phyloP scores from a whole-genome alignment of 78 protist genomes.

The Andalucia godoyi region DNA sequence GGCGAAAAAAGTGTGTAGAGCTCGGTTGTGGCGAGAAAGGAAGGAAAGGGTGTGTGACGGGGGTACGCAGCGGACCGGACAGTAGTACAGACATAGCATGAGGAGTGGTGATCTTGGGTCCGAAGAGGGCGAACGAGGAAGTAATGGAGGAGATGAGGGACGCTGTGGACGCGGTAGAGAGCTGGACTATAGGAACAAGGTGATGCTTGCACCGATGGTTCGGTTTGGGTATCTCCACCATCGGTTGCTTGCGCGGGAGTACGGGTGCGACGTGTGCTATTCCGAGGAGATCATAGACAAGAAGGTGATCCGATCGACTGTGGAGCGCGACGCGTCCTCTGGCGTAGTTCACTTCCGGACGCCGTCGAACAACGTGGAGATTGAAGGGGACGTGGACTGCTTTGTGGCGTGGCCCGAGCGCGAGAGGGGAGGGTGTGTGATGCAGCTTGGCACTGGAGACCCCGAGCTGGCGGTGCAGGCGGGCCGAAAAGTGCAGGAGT shows the following conservation, averaged over 20 bases:
- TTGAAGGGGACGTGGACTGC: neutral
- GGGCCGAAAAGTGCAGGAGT: conserved; percentile 2
- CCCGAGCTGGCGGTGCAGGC: conserved; percentile 9
- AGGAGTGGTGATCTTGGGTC: no score
- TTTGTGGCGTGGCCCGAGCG: neutral
- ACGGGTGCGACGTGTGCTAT: conserved; percentile 59
- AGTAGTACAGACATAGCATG: no score
- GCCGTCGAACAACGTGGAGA: neutral
- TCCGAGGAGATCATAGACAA: conserved; percentile 45
- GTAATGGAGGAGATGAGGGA: no score
- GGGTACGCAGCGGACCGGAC: no score
- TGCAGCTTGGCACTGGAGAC: conserved; percentile 13
- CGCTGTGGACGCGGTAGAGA: no score
- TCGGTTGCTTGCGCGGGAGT: conserved; percentile 34
- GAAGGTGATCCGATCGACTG: conserved; percentile 1
- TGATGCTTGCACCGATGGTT: conserved; percentile 66
- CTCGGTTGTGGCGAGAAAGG: no score
- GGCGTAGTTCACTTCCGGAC: neutral
- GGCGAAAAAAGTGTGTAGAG: no score
- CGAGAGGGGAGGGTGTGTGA: neutral
- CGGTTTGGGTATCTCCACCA: conserved; percentile 39
- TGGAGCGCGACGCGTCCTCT: neutral
- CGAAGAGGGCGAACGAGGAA: no score
- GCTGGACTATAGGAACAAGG: neutral
- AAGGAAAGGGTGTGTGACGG: no score